Percentiles rank a stretch among this genome's conserved stretches.
Conservation (phyloP, 176 grass and related monocot genomes). For the Tuctoria greenei region DNA sequence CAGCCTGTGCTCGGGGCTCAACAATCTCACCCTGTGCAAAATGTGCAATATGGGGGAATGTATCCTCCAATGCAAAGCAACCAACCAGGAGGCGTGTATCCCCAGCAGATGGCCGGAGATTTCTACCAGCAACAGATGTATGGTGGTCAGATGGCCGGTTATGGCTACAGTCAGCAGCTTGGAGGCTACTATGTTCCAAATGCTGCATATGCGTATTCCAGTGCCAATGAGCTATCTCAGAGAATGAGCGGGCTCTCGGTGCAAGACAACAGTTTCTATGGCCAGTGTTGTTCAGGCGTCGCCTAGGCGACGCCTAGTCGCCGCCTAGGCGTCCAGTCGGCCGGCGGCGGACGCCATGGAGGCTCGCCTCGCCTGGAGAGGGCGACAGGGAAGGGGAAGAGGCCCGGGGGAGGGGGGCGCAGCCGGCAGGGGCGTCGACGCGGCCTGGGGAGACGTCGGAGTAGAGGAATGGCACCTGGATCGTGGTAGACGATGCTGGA, state of each 20-base stretch:
- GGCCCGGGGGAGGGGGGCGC: too few species aligned
- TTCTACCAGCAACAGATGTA: constrained; percentile 63
- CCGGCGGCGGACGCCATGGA: too few species aligned
- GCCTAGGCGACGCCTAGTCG: too few species aligned
- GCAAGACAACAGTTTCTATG: constrained; percentile 51
- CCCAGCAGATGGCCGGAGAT: constrained; percentile 59
- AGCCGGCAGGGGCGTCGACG: too few species aligned
- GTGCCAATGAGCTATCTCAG: constrained; percentile 60
- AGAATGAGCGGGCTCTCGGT: constrained; percentile 72
- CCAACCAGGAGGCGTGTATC: constrained; percentile 39
- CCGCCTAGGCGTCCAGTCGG: too few species aligned
- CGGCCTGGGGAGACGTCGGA: too few species aligned
- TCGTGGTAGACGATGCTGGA: too few species aligned
- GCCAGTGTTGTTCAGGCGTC: too few species aligned
- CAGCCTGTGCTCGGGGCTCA: constrained; percentile 37
- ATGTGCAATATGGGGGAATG: constrained; percentile 47
- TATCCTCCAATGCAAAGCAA: constrained; percentile 51
- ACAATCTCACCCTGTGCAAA: constrained; percentile 34
- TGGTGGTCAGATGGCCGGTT: constrained; percentile 52
- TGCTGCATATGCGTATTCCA: constrained; percentile 34
- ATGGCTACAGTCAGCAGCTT: constrained; percentile 58
- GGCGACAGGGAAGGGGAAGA: too few species aligned
- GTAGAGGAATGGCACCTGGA: too few species aligned
- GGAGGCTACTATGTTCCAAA: constrained; percentile 53
- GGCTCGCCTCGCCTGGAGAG: too few species aligned